Evolutionary conservation across 2,329 filamentous ascomycete species (phyloP).

Genomic region (Nemania sp.): DNA sequence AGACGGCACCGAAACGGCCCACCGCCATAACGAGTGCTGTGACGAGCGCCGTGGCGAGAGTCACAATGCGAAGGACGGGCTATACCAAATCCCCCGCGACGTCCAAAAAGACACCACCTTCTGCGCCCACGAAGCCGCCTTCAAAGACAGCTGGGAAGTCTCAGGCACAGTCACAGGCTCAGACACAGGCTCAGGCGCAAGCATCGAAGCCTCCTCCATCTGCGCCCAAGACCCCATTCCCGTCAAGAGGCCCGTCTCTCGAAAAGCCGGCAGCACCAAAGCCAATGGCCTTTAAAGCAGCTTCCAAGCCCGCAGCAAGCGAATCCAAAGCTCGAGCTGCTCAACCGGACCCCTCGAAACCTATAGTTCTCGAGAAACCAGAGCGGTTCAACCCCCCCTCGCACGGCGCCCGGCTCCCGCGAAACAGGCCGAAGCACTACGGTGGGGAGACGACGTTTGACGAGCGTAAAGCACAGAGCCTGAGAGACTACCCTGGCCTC

Average conservation of each 20-base stretch:
- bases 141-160: constrained; percentile 19
- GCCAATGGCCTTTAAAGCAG: not conserved
- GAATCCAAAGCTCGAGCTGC: constrained; percentile 16
- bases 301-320: constrained; percentile 1
- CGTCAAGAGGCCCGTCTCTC: constrained; percentile 10
- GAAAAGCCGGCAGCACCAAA: constrained; percentile 7
- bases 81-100: constrained; percentile 27
- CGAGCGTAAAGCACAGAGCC: constrained; percentile 67
- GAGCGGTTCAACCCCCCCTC: constrained; percentile 90
- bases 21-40: constrained; percentile 38
- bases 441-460: constrained; percentile 70
- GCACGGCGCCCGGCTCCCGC: constrained; percentile 71
- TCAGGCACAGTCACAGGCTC: no score
- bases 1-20: constrained; percentile 34
- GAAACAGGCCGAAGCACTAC: constrained; percentile 65
- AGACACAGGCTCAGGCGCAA: no score
- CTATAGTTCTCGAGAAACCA: constrained; percentile 80
- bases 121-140: constrained; percentile 32
- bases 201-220: constrained; percentile 1
- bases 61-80: constrained; percentile 17
- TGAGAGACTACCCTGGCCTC: constrained; percentile 81
- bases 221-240: not conserved
- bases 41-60: constrained; percentile 21
- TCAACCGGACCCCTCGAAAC: constrained; percentile 49
- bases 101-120: constrained; percentile 28